These are phyloP conservation scores for Ophiocordyceps camponoti-floridani DNA, from an alignment of 2,329 filamentous ascomycete species.

Conservation along the genomic window DNA sequence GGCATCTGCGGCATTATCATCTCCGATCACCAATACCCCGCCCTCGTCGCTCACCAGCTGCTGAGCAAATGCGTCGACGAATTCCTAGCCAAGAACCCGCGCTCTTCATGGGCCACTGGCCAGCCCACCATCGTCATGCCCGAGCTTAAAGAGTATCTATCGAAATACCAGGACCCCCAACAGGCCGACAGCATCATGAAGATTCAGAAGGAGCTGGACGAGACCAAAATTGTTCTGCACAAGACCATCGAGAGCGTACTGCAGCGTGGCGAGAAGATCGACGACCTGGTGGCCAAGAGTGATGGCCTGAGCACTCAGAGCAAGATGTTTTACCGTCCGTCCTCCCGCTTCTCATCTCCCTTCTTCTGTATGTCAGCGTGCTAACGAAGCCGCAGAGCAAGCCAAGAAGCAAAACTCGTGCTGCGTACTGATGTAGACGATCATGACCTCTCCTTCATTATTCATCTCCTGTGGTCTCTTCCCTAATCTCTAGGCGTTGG, in stretches of 20 bases:
- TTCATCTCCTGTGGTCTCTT: conserved; percentile 9
- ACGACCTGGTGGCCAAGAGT: conserved; percentile 83
- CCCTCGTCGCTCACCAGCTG: conserved; percentile 68
- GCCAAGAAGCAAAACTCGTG: conserved; percentile 71
- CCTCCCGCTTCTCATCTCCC: neutral
- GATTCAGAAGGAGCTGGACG: conserved; percentile 92
- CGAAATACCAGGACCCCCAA: conserved; percentile 66
- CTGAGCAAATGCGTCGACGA: conserved; percentile 77
- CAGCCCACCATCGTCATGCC: conserved; percentile 43
- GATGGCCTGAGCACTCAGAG: conserved; percentile 79
- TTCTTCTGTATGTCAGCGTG: conserved; percentile 1
- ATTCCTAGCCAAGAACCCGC: conserved; percentile 61
- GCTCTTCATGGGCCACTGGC: conserved; percentile 43
- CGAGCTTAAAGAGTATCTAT: conserved; percentile 58
- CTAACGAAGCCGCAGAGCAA: conserved; percentile 23
- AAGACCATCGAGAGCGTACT: conserved; percentile 84
- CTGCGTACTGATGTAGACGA: conserved; percentile 47
- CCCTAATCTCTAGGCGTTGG: conserved; percentile 7
- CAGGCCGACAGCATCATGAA: conserved; percentile 85
- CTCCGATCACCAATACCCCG: conserved; percentile 56
- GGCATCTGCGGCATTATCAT: conserved; percentile 64
- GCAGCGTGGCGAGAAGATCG: conserved; percentile 91
- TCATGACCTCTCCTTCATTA: conserved; percentile 6
- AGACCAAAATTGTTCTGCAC: conserved; percentile 93
- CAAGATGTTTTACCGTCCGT: conserved; percentile 90